Conservation (phyloP, 805 yeast genomes). For the Hyphopichia homilentoma region DNA sequence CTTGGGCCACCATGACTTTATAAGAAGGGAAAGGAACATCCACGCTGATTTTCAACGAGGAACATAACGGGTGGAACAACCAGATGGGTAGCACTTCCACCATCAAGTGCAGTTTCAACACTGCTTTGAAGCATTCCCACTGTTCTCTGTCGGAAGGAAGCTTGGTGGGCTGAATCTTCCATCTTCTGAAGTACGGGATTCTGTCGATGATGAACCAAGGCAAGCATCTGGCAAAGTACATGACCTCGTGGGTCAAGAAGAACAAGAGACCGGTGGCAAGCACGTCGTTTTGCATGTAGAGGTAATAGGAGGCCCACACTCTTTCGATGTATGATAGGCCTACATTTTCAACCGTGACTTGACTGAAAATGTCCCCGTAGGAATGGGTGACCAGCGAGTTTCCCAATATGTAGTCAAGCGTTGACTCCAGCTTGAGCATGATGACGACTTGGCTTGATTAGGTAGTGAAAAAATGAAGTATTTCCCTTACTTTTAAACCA, state of each 20-base stretch:
- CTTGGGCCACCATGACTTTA: conserved; percentile 58
- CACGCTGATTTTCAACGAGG: conserved; percentile 69
- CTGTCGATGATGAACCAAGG: conserved; percentile 91
- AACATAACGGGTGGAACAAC: conserved; percentile 94
- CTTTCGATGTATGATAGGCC: conserved; percentile 54
- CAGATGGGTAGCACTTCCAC: conserved; percentile 96
- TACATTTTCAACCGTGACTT: too few relatives aligned
- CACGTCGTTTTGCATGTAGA: conserved; percentile 79
- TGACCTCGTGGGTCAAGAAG: conserved; percentile 76
- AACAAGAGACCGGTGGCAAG: conserved; percentile 89
- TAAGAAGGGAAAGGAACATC: conserved; percentile 81
- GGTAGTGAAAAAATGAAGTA: too few relatives aligned
- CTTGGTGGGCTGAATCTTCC: conserved; percentile 86
- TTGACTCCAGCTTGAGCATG: conserved; percentile 9
- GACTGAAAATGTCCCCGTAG: conserved; percentile 10
- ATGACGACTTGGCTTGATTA: too few relatives aligned
- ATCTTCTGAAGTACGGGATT: conserved; percentile 79
- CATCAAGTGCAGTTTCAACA: conserved; percentile 78
- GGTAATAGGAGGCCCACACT: conserved; percentile 87
- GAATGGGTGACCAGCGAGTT: conserved; percentile 3
- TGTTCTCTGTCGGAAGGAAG: conserved; percentile 80
- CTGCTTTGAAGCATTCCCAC: conserved; percentile 87
- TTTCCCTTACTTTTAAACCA: too few relatives aligned
- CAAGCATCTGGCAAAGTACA: conserved; percentile 87
- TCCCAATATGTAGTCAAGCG: conserved; percentile 8